These are phyloP conservation scores for Phialophora macrospora DNA, from an alignment of 2,329 filamentous ascomycete genomes.

Conservation along the genomic window DNA sequence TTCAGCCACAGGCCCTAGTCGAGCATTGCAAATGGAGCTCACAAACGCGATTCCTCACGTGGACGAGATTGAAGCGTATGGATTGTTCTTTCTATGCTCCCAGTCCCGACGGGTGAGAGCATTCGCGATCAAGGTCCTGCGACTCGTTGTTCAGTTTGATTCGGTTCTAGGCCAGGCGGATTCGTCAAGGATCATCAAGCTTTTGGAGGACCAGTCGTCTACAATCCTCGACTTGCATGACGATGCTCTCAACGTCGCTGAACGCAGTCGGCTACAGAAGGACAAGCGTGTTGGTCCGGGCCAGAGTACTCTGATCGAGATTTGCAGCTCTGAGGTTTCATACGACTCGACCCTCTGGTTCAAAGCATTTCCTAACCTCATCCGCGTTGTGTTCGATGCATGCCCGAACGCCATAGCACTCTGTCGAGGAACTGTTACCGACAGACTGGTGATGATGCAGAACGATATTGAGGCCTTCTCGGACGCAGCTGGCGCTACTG, in stretches of 20 bases:
- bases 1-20: conserved; percentile 38
- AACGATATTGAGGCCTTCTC: conserved; percentile 78
- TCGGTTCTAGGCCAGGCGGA: conserved; percentile 79
- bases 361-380: conserved; percentile 95
- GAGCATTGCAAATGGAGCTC: conserved; percentile 78
- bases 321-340: conserved; percentile 92
- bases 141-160: conserved; percentile 92
- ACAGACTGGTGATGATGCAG: conserved; percentile 91
- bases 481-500: conserved; percentile 62
- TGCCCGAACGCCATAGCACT: conserved; percentile 91
- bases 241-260: conserved; percentile 86
- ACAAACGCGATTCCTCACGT: conserved; percentile 91
- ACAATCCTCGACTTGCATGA: conserved; percentile 91
- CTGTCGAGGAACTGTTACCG: conserved; percentile 88
- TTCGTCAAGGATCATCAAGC: conserved; percentile 81
- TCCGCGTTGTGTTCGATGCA: conserved; percentile 85
- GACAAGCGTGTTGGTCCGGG: conserved; percentile 83
- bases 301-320: conserved; percentile 84
- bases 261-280: conserved; percentile 87
- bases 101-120: conserved; percentile 87
- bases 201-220: conserved; percentile 86
- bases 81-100: conserved; percentile 94
- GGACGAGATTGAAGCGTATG: conserved; percentile 95
- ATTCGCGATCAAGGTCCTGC: conserved; percentile 89
- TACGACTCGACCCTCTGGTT: conserved; percentile 97